Percentiles rank a stretch among this genome's conserved stretches.
phyloP scores from a whole-genome alignment of 148 eudicot species.

The Simmondsia chinensis region DNA sequence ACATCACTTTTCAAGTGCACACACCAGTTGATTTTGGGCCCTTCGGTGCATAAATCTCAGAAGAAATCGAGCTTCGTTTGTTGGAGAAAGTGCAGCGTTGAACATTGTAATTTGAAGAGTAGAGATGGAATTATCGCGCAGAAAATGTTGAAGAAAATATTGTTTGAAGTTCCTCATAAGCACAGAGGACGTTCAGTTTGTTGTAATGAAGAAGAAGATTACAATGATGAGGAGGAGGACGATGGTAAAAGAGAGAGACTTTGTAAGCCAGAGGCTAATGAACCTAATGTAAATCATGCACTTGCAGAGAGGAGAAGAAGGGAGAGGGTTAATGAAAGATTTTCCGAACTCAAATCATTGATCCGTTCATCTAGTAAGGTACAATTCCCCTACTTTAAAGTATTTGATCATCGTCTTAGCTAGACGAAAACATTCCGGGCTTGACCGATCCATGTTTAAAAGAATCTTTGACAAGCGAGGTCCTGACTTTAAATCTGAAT shows the following conservation, averaged over 20 bases:
- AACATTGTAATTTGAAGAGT: not conserved
- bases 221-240: slow-evolving; percentile 22
- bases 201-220: too few relatives aligned
- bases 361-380: slow-evolving; percentile 67
- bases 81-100: slow-evolving; percentile 36
- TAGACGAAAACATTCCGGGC: too few relatives aligned
- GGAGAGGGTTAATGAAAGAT: slow-evolving; percentile 46
- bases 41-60: slow-evolving; percentile 13
- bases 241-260: slow-evolving; percentile 8
- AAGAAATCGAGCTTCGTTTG: slow-evolving; percentile 38
- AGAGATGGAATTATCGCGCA: slow-evolving; percentile 27
- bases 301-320: slow-evolving; percentile 51
- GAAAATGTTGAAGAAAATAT: slow-evolving; percentile 44
- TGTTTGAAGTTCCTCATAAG: slow-evolving; percentile 55
- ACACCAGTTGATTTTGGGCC: slow-evolving; percentile 31
- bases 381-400: not conserved
- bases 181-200: slow-evolving; percentile 14
- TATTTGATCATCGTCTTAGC: not conserved
- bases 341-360: slow-evolving; percentile 42
- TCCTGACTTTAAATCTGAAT: too few relatives aligned
- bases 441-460: too few relatives aligned
- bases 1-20: slow-evolving; percentile 44
- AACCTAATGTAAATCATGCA: slow-evolving; percentile 26
- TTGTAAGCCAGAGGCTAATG: slow-evolving; percentile 21
- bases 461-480: too few relatives aligned